Percentiles rank a stretch among this genome's conserved stretches.
Conservation (phyloP, 352 stramenopile genomes). For the Globisporangium cederbergense region DNA sequence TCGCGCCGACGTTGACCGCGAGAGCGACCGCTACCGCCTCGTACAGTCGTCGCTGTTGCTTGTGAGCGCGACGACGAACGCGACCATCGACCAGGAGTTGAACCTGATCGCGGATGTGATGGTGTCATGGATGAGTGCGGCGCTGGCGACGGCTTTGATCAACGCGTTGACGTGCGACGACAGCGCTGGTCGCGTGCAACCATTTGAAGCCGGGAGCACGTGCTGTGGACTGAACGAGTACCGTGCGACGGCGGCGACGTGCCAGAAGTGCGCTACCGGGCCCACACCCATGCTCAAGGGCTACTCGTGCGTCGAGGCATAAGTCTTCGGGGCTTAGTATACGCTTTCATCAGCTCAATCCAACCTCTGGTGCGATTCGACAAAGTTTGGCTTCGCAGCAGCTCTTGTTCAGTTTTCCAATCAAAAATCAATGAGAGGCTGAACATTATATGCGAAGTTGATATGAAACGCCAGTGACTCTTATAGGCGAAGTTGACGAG, state of each 20-base stretch:
- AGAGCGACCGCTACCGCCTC: neutral
- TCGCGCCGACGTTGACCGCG: neutral
- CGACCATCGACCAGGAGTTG: neutral
- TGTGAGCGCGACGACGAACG: neutral
- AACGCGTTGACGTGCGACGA: neutral
- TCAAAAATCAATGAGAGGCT: too few relatives aligned
- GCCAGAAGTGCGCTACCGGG: neutral
- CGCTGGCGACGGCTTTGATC: neutral
- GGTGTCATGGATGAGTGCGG: neutral
- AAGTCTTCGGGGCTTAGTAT: too few relatives aligned
- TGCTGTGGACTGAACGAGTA: neutral
- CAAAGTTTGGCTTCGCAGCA: too few relatives aligned
- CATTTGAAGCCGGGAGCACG: neutral
- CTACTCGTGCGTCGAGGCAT: too few relatives aligned
- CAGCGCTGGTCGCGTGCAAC: neutral
- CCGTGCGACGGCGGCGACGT: neutral
- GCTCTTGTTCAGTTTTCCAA: too few relatives aligned
- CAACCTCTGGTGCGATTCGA: too few relatives aligned
- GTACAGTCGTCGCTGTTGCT: neutral
- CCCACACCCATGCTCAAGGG: too few relatives aligned
- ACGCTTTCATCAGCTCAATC: too few relatives aligned
- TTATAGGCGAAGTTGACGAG: too few relatives aligned
- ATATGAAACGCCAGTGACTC: too few relatives aligned
- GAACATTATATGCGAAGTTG: too few relatives aligned
- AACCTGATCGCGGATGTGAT: constrained; percentile 1